Evolutionary conservation across 2,329 filamentous ascomycete genomes (phyloP).

Genomic region (Cladosporium sp.): DNA sequence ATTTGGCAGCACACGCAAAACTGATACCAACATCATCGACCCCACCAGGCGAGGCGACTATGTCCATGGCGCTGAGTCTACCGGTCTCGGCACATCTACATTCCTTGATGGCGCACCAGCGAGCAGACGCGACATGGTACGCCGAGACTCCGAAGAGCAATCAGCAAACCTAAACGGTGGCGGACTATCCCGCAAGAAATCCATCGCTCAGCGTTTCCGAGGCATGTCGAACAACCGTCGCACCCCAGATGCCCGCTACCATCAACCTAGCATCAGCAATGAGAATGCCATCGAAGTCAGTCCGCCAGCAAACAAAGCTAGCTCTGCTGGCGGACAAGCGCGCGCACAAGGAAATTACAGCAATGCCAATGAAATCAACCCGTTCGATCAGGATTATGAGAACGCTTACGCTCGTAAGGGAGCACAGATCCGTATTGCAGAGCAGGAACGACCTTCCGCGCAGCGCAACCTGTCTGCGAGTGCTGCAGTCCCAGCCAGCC

Average conservation of each 20-base stretch:
- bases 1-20: constrained; percentile 52
- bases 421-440: constrained; percentile 51
- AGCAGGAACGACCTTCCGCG: constrained; percentile 34
- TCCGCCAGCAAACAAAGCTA: constrained; percentile 22
- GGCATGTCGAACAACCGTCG: constrained; percentile 69
- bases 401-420: constrained; percentile 62
- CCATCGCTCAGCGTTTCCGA: constrained; percentile 84
- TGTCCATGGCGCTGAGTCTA: constrained; percentile 77
- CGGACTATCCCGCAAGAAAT: constrained; percentile 85
- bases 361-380: constrained; percentile 54
- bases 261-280: constrained; percentile 13
- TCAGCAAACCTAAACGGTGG: constrained; percentile 41
- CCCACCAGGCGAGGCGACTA: constrained; percentile 63
- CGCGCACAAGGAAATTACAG: constrained; percentile 30
- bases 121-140: constrained; percentile 71
- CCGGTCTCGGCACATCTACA: constrained; percentile 87
- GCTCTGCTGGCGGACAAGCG: constrained; percentile 39
- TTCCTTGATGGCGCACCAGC: constrained; percentile 93
- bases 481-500: neutral
- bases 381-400: constrained; percentile 72
- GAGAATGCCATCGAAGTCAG: constrained; percentile 18
- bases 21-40: constrained; percentile 55
- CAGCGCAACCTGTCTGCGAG: constrained; percentile 3
- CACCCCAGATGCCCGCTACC: constrained; percentile 53
- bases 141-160: constrained; percentile 65